These are phyloP conservation scores for Prunus armeniaca DNA, from an alignment of 306 rosid species.

Conservation along the genomic window DNA sequence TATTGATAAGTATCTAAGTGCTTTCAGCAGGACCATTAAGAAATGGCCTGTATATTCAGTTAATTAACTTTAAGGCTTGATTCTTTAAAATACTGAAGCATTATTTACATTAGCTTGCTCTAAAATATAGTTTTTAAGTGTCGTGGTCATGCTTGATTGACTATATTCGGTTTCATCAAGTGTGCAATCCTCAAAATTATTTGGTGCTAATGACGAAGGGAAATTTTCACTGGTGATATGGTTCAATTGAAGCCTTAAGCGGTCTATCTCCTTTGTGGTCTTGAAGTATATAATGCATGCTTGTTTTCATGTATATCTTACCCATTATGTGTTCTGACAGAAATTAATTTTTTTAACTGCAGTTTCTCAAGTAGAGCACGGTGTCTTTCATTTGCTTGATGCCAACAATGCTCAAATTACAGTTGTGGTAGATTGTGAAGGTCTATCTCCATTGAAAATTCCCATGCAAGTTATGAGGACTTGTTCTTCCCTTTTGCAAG, in stretches of 20 bases:
- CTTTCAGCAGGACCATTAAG: background rate
- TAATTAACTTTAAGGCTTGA: background rate
- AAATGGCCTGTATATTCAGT: background rate
- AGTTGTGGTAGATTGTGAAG: conserved; percentile 93
- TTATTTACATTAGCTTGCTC: background rate
- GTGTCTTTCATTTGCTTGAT: conserved; percentile 65
- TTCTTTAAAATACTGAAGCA: background rate
- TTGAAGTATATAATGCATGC: background rate
- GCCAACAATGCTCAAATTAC: conserved; percentile 67
- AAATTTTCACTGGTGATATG: background rate
- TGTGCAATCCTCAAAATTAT: conserved; percentile 2
- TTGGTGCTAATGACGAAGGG: background rate
- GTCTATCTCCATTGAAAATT: conserved; percentile 78
- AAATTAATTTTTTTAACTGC: conserved; percentile 41
- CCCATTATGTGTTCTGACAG: conserved; percentile 18
- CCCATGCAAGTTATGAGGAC: conserved; percentile 86
- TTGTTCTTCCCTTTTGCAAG: conserved; percentile 87
- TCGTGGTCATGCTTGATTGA: background rate
- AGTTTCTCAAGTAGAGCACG: conserved; percentile 95
- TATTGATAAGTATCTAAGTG: background rate
- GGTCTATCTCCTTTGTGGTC: background rate
- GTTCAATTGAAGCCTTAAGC: background rate
- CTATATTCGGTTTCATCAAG: background rate
- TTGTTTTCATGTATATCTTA: conserved; percentile 1
- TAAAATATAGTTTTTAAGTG: background rate